phyloP scores from a whole-genome alignment of 2,329 filamentous ascomycete species.

The Penicillium nordicum region DNA sequence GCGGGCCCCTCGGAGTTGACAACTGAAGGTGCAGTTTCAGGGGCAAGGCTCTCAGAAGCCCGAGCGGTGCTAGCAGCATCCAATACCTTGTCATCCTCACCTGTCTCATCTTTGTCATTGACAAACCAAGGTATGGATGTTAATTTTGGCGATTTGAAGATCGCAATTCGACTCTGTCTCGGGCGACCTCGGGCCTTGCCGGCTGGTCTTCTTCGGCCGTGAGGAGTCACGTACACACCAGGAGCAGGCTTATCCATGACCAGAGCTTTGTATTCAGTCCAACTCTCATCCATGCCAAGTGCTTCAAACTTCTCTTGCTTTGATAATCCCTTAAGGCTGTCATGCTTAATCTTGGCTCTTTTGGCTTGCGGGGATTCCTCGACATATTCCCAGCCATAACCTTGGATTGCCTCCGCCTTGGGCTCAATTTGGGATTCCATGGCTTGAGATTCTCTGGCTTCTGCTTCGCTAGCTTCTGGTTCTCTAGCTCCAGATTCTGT shows the following conservation, averaged over 20 bases:
- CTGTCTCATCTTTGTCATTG: slow-evolving; percentile 11
- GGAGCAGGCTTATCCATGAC: slow-evolving; percentile 36
- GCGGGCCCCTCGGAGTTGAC: not conserved
- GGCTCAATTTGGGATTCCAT: not conserved
- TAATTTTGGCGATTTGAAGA: slow-evolving; percentile 38
- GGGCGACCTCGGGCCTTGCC: slow-evolving; percentile 40
- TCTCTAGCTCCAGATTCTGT: not conserved
- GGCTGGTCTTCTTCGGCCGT: slow-evolving; percentile 37
- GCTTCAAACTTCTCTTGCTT: slow-evolving; percentile 40
- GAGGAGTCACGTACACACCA: slow-evolving; percentile 43
- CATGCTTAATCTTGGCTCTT: slow-evolving; percentile 17
- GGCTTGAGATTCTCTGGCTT: not conserved
- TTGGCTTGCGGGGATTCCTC: slow-evolving; percentile 2
- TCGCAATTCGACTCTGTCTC: slow-evolving; percentile 37
- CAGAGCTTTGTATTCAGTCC: slow-evolving; percentile 41
- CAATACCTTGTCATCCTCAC: not conserved
- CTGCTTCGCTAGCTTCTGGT: not conserved
- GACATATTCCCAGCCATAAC: slow-evolving; percentile 8
- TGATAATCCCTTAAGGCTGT: slow-evolving; percentile 30
- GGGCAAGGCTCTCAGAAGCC: not conserved
- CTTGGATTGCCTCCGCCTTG: not conserved
- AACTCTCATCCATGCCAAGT: slow-evolving; percentile 40
- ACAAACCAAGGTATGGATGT: slow-evolving; percentile 37
- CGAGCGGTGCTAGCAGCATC: not conserved
- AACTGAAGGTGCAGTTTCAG: not conserved